A percentile compares a stretch with the other conserved stretches of the same genome.
Evolutionary conservation across 2,329 filamentous ascomycete species (phyloP).

Genomic region (Neofusicoccum parvum): DNA sequence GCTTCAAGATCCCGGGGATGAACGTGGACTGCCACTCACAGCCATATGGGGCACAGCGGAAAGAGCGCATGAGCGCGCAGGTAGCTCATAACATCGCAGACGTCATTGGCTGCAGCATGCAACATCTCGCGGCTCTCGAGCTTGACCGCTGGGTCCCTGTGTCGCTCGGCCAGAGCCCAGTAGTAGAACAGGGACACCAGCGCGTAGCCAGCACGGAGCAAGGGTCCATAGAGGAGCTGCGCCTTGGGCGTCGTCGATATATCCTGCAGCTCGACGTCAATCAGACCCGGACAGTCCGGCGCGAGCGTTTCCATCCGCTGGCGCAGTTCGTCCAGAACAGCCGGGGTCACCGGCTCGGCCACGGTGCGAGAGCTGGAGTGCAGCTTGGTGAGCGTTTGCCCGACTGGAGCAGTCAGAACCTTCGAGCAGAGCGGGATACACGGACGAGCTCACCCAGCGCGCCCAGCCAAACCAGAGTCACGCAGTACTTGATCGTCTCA

Average conservation of each 20-base stretch:
- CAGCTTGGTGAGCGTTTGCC: background rate
- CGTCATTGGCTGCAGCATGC: background rate
- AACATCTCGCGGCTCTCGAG: background rate
- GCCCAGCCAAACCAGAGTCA: background rate
- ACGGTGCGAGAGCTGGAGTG: background rate
- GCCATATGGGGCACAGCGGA: background rate
- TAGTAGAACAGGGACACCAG: background rate
- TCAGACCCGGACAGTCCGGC: background rate
- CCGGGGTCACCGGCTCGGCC: background rate
- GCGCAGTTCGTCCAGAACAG: background rate
- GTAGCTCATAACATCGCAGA: slow-evolving; percentile 13
- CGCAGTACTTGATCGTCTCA: background rate
- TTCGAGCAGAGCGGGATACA: too few relatives aligned
- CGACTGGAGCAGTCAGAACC: background rate
- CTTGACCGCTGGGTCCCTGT: background rate
- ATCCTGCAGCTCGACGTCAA: slow-evolving; percentile 6
- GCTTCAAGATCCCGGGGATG: too few relatives aligned
- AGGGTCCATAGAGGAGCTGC: background rate
- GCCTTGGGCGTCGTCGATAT: background rate
- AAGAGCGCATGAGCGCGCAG: slow-evolving; percentile 1
- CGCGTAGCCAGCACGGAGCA: background rate
- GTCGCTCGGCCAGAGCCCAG: background rate
- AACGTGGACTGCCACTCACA: background rate
- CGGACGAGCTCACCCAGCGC: background rate
- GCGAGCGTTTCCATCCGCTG: background rate